Evolutionary conservation across 768 basidiomycete genomes (phyloP).

Genomic region (Mycena kentingensis): DNA sequence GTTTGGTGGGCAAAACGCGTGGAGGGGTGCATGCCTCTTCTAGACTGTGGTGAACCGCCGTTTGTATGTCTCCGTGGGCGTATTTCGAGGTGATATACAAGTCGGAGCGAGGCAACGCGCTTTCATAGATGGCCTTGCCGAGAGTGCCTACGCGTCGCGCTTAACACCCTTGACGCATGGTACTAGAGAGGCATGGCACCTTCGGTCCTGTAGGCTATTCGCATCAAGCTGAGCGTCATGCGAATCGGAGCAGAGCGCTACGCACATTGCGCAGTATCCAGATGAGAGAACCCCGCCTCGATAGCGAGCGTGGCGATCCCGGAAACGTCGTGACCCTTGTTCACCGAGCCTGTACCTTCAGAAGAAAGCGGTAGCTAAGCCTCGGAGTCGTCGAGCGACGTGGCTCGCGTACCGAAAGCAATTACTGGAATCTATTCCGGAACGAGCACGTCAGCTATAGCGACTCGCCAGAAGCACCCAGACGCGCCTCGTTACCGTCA

Average conservation of each 20-base stretch:
- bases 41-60: conserved; percentile 50
- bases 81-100: conserved; percentile 63
- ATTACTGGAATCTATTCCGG: conserved; percentile 58
- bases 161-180: neutral
- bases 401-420: conserved; percentile 43
- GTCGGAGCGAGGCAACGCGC: conserved; percentile 45
- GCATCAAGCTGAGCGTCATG: no score
- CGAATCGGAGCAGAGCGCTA: no score
- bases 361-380: neutral
- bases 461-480: neutral
- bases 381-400: neutral
- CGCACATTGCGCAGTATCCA: conserved; percentile 63
- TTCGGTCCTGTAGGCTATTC: conserved; percentile 19
- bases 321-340: conserved; percentile 51
- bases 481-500: conserved; percentile 20
- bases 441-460: neutral
- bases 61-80: conserved; percentile 38
- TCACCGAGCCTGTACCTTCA: conserved; percentile 49
- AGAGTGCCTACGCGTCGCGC: conserved; percentile 34
- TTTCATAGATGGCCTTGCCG: conserved; percentile 45
- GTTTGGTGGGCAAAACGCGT: neutral
- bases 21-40: conserved; percentile 41
- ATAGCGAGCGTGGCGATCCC: conserved; percentile 59
- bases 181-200: no score
- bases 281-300: conserved; percentile 60